Conservation (phyloP, 2,329 filamentous ascomycete genomes). For the Botrytis porri region DNA sequence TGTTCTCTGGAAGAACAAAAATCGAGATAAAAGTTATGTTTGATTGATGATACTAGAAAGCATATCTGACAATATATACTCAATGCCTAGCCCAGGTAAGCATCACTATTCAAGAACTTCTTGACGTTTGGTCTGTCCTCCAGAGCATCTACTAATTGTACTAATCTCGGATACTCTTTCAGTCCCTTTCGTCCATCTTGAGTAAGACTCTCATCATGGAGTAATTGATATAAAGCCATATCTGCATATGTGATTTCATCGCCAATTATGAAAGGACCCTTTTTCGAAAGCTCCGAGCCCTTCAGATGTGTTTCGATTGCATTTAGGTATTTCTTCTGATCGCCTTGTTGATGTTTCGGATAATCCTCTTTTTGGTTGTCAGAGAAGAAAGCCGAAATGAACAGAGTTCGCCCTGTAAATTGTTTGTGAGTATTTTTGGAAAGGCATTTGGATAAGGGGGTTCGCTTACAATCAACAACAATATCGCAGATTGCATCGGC, state of each 20-base stretch:
- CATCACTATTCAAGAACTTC: slow-evolving; percentile 34
- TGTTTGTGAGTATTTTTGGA: not conserved
- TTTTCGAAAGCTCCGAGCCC: slow-evolving; percentile 34
- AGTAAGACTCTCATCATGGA: slow-evolving; percentile 36
- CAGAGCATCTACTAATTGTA: slow-evolving; percentile 34
- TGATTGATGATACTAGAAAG: not conserved
- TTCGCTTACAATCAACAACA: slow-evolving; percentile 22
- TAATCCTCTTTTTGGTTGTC: not conserved
- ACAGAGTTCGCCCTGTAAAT: not conserved
- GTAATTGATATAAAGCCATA: slow-evolving; percentile 34
- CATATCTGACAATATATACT: not conserved
- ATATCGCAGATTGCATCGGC: slow-evolving; percentile 38
- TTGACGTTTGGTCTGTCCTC: slow-evolving; percentile 33
- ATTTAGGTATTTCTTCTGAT: not conserved
- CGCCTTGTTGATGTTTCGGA: slow-evolving; percentile 1
- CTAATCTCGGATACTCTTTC: slow-evolving; percentile 33
- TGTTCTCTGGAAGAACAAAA: not conserved
- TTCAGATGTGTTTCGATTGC: slow-evolving; percentile 40
- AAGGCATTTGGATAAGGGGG: not conserved
- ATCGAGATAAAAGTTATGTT: not conserved
- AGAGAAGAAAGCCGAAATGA: slow-evolving; percentile 3
- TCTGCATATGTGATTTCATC: slow-evolving; percentile 37
- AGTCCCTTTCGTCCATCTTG: slow-evolving; percentile 32
- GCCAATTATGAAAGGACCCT: slow-evolving; percentile 35
- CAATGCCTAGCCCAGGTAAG: slow-evolving; percentile 28